Evolutionary conservation across 768 basidiomycete genomes (phyloP), one percentile per base, ranked within the genome.

Genomic region (Panellus pusillus): DNA sequence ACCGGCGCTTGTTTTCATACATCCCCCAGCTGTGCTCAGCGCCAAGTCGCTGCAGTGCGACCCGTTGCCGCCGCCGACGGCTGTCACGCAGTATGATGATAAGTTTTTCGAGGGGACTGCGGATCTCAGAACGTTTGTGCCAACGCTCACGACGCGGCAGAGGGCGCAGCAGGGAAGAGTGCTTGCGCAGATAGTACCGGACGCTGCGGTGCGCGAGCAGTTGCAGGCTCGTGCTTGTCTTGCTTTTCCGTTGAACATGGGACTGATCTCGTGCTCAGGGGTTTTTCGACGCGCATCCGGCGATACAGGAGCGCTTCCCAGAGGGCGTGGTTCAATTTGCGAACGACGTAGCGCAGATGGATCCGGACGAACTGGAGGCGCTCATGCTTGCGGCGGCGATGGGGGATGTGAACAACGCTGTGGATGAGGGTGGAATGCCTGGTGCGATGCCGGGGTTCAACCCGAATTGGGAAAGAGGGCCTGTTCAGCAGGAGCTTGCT

Each of bases 1-100:
- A 84, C 58, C 76, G 79, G 6, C 72, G 75, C 8, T 73, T 91
- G 9, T 79, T 88, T 45, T 75, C 84, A 0, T 95, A 93, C 72
- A 75, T 95, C 47, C 90, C 91, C 0, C 72, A 75, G 62, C 72
- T 5, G 74, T 89, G 4, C 68, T 80, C 12, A 70, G 75, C 5
- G 72, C 70, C 12, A 79, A 82, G 50, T 77, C 82, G 6, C 73
- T 91, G 55, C 83, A 87, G 9, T 97, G 87, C 61, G 96, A 98
- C 64, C 94, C 95, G 0, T 73, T 96, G 2, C 93, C 95, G 0
- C 94, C 95, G 0, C 71, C 70, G 6, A 77, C 79, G 1, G 70
- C 79, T 2, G 63, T 83, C 2, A 87, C 77, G 31, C 65, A 62
- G 37, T 97, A 97, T 69, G 78, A 93, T 57, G 72, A 78, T 4